Evolutionary conservation across 78 protist species (phyloP).

Genomic region (Chrysochromulina parva): DNA sequence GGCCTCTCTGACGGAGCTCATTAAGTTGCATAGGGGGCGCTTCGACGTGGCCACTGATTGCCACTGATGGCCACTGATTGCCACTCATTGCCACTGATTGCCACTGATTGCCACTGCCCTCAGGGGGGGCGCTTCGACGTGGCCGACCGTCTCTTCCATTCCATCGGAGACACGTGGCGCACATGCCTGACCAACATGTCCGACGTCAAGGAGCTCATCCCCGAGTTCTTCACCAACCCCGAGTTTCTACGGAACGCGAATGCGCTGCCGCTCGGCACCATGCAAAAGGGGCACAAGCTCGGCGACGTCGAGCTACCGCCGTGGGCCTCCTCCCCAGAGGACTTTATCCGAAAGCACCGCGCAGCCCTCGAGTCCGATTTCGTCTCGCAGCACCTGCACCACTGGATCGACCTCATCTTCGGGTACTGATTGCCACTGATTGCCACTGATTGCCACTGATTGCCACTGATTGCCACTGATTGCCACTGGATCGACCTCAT

Average conservation of each 20-base stretch:
- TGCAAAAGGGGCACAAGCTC: neutral
- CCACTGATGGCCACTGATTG: too few relatives aligned
- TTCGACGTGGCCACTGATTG: too few relatives aligned
- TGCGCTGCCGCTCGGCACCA: neutral
- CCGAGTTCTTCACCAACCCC: slow-evolving; percentile 40
- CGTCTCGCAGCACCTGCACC: slow-evolving; percentile 47
- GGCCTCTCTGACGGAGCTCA: too few relatives aligned
- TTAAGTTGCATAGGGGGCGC: too few relatives aligned
- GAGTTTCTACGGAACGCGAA: slow-evolving; percentile 24
- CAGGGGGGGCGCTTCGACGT: slow-evolving; percentile 25
- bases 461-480: too few relatives aligned
- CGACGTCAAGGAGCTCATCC: slow-evolving; percentile 54
- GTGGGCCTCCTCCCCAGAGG: slow-evolving; percentile 35
- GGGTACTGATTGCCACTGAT: neutral
- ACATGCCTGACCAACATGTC: too few relatives aligned
- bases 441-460: too few relatives aligned
- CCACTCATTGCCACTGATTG: too few relatives aligned
- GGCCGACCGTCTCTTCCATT: slow-evolving; percentile 27
- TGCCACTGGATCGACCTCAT: too few relatives aligned
- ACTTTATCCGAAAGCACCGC: neutral
- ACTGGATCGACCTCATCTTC: slow-evolving; percentile 64
- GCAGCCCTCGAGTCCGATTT: slow-evolving; percentile 52
- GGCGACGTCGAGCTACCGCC: slow-evolving; percentile 32
- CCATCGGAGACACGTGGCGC: slow-evolving; percentile 2
- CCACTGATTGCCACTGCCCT: too few relatives aligned